phyloP scores from a whole-genome alignment of 768 basidiomycete genomes.

The Leccinum sublutescens region DNA sequence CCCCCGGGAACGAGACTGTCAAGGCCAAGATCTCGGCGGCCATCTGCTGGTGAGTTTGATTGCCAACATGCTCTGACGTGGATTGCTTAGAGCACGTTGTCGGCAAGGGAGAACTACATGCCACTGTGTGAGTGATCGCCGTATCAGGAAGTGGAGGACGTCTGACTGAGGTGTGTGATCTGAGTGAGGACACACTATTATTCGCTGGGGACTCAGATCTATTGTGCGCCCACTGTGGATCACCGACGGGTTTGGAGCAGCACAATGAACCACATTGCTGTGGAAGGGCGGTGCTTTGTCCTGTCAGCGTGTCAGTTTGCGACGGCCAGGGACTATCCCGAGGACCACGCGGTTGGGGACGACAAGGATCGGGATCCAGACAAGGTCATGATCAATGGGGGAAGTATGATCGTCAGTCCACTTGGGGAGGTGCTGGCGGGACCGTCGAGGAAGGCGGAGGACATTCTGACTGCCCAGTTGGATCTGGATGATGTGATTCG shows the following conservation, averaged over 20 bases:
- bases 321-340: constrained; percentile 52
- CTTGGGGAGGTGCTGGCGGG: constrained; percentile 59
- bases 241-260: constrained; percentile 52
- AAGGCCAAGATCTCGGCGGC: constrained; percentile 51
- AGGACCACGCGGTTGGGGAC: constrained; percentile 43
- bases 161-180: constrained; percentile 1
- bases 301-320: constrained; percentile 61
- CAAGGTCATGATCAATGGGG: constrained; percentile 60
- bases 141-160: not conserved
- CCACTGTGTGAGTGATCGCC: constrained; percentile 48
- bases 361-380: constrained; percentile 37
- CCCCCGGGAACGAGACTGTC: constrained; percentile 23
- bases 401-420: constrained; percentile 58
- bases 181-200: constrained; percentile 61
- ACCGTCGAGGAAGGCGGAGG: constrained; percentile 52
- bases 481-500: constrained; percentile 56
- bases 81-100: not conserved
- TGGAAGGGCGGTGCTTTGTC: constrained; percentile 71
- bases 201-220: constrained; percentile 55
- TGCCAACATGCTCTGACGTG: not conserved
- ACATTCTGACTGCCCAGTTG: constrained; percentile 53
- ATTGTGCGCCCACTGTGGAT: constrained; percentile 69
- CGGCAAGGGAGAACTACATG: constrained; percentile 71
- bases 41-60: constrained; percentile 52
- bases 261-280: constrained; percentile 61